Base-by-base conservation (phyloP, 1,284 basidiomycete genomes). In the Marasmius tenuissimus region DNA sequence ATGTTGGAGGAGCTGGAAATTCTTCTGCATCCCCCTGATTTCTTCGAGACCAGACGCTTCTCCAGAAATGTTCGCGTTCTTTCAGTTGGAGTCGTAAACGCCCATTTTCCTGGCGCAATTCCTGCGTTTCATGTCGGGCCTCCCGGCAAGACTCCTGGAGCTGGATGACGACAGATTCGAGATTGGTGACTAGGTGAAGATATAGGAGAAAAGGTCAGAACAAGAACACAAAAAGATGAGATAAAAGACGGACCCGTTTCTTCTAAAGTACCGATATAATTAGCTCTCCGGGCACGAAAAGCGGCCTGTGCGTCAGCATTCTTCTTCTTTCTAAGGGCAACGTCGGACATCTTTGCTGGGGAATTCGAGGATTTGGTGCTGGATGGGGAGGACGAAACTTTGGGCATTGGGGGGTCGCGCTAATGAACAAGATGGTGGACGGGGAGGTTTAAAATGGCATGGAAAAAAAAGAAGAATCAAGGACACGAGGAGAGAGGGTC, bases 231-330 rank as follows among this genome's bases (percentile, higher is more conserved):
- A 37, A 37, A 48, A 50, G 45, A 37, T 49, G 16, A 45, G 60
- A 50, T n/a, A 10, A 42, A 40, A 14, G 8, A 42, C 27, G 20
- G 39, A 89, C 91, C 91, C 80, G 91, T 92, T 75, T 92, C 91
- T 73, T 93, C 92, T 66, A 93, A 83, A n/a, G 91, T 93, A 39
- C 7, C 14, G 71, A 93, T 93, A 73, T 93, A 93, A 75, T 91
- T 92, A 57, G 89, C 89, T 66, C 91, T 82, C 69, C 91, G 80
- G 48, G 84, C 84, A 68, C 85, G 77, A 73, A 89, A 91, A 55
- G 87, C 87, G 53, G 88, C 88, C 75, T 91, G 88, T 1, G 87
- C 88, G 72, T 78, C 79, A 59, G 79, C 78, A 53, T 93, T 93
- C 78, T 93, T 93, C 81, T 91, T 92, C 78, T 92, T 92, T 67